Evolutionary conservation across 352 stramenopile species (phyloP).

Genomic region (Blastocystis sp.): DNA sequence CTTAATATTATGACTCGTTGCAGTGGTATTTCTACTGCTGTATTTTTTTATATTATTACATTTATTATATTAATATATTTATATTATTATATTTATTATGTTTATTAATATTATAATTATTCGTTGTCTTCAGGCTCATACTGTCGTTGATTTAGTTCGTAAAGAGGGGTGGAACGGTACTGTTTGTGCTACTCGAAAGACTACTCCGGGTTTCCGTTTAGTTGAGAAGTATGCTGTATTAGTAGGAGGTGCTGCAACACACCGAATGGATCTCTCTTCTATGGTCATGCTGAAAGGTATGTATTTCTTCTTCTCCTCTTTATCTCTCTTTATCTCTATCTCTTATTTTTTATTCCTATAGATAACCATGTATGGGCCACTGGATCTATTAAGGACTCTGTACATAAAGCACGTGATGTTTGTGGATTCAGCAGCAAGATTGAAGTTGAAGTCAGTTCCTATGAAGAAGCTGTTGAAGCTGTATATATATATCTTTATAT

Average conservation of each 20-base stretch:
- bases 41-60: too few relatives aligned
- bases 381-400: constrained; percentile 76
- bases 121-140: too few relatives aligned
- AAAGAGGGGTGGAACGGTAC: constrained; percentile 63
- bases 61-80: too few relatives aligned
- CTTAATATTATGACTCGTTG: constrained; percentile 83
- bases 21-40: constrained; percentile 71
- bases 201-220: constrained; percentile 83
- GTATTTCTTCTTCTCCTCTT: background rate
- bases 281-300: constrained; percentile 93
- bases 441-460: constrained; percentile 79
- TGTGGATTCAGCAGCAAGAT: constrained; percentile 94
- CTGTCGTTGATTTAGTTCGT: constrained; percentile 41
- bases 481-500: too few relatives aligned
- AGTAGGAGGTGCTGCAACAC: constrained; percentile 69
- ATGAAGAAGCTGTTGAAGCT: constrained; percentile 76
- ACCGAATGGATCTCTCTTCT: constrained; percentile 80
- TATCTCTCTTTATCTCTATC: too few relatives aligned
- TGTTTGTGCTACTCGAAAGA: constrained; percentile 87
- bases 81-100: too few relatives aligned
- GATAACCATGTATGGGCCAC: constrained; percentile 92
- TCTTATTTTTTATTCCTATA: constrained; percentile 30
- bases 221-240: constrained; percentile 96
- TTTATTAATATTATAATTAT: too few relatives aligned
- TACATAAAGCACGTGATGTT: constrained; percentile 65